These are phyloP conservation scores for Juncus inflexus DNA, from an alignment of 176 grass and related monocot genomes.

Conservation along the genomic window DNA sequence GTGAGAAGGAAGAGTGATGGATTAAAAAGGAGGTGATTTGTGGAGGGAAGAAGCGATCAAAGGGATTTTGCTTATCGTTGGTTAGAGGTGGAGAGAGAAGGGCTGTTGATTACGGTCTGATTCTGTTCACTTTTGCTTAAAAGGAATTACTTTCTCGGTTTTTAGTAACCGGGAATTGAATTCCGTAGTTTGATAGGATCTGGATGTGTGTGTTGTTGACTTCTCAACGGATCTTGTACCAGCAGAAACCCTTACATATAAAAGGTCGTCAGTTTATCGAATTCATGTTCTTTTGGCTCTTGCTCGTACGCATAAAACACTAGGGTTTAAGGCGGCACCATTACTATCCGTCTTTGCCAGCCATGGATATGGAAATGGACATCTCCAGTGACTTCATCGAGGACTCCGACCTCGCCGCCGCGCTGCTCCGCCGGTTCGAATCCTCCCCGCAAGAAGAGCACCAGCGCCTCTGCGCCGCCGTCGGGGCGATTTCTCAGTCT, in stretches of 20 bases:
- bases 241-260: too few relatives aligned
- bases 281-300: too few relatives aligned
- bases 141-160: too few relatives aligned
- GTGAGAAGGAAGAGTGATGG: background rate
- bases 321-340: conserved; percentile 28
- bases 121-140: too few relatives aligned
- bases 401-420: conserved; percentile 44
- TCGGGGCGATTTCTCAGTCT: conserved; percentile 66
- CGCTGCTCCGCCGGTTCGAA: conserved; percentile 46
- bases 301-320: background rate
- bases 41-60: conserved; percentile 14
- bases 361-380: conserved; percentile 33
- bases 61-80: conserved; percentile 33
- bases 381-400: conserved; percentile 29
- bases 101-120: too few relatives aligned
- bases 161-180: too few relatives aligned
- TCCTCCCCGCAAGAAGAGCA: conserved; percentile 51
- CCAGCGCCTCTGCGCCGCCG: conserved; percentile 74
- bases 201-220: too few relatives aligned
- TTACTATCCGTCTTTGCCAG: conserved; percentile 34
- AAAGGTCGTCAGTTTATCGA: too few relatives aligned
- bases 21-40: conserved; percentile 20
- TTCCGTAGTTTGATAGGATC: too few relatives aligned
- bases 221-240: too few relatives aligned
- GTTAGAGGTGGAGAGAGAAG: conserved; percentile 21